Evolutionary conservation across 2,329 filamentous ascomycete genomes (phyloP).

Genomic region (Decorospora gaudefroyi): DNA sequence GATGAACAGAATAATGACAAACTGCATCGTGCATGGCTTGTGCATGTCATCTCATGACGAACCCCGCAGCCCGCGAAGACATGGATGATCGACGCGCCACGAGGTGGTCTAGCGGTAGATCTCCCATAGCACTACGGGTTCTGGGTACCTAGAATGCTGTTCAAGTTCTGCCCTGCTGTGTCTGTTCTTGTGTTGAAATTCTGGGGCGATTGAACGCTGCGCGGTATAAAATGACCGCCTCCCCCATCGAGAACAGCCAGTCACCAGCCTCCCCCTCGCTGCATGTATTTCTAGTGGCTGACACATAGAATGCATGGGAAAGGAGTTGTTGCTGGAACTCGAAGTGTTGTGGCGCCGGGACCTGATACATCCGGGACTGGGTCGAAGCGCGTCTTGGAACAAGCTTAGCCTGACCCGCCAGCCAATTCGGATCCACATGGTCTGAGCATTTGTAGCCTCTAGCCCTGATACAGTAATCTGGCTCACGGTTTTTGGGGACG

Average conservation of each 20-base stretch:
- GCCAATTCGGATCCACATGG: conserved; percentile 25
- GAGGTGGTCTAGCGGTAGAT: not conserved
- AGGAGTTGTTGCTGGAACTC: conserved; percentile 28
- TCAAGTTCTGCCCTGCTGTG: no score
- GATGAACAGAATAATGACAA: no score
- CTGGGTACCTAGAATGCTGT: no score
- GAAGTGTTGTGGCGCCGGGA: conserved; percentile 41
- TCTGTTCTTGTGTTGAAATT: no score
- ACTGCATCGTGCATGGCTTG: no score
- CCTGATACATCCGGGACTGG: conserved; percentile 40
- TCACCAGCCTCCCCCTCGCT: no score
- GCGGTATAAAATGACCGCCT: not conserved
- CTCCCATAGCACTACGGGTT: not conserved
- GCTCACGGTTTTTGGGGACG: conserved; percentile 6
- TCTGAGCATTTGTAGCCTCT: conserved; percentile 2
- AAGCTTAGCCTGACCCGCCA: conserved; percentile 35
- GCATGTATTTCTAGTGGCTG: no score
- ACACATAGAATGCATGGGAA: conserved; percentile 26
- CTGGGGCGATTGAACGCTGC: no score
- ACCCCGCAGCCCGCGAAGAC: no score
- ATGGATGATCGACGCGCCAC: not conserved
- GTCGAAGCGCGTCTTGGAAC: conserved; percentile 35
- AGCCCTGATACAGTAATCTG: conserved; percentile 12
- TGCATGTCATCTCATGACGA: no score
- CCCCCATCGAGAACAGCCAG: no score